Conservation (phyloP, 345 rosid species). For the Leavenworthia alabamica region DNA sequence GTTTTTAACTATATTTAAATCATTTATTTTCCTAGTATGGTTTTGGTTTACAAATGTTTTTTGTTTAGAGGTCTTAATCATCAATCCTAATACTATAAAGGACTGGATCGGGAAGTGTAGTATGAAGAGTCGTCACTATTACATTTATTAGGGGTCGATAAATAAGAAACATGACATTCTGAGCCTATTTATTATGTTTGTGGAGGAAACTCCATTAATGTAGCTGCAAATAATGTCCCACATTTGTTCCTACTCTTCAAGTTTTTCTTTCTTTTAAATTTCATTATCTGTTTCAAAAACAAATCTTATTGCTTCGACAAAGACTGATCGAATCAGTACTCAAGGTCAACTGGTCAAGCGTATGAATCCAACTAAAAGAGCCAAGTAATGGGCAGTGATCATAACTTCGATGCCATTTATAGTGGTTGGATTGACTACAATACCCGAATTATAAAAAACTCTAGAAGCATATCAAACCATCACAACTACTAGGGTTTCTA, state of each 20-base stretch:
- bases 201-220: slow-evolving; percentile 12
- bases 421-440: too few relatives aligned
- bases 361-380: neutral
- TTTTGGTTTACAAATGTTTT: neutral
- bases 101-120: too few relatives aligned
- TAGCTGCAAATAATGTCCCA: slow-evolving; percentile 15
- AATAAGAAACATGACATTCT: slow-evolving; percentile 19
- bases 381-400: neutral
- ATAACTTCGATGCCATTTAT: neutral
- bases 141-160: slow-evolving; percentile 23
- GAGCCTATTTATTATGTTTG: slow-evolving; percentile 18
- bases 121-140: slow-evolving; percentile 24
- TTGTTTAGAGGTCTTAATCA: too few relatives aligned
- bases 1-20: neutral
- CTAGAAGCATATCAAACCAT: neutral
- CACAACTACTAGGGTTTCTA: neutral
- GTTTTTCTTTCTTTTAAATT: neutral
- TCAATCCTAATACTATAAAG: too few relatives aligned
- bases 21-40: neutral
- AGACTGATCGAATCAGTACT: neutral
- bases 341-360: neutral
- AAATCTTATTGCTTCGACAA: neutral
- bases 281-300: neutral
- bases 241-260: slow-evolving; percentile 11
- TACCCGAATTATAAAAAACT: too few relatives aligned